Conservation (phyloP, 306 rosid species). For the Malus sylvestris region DNA sequence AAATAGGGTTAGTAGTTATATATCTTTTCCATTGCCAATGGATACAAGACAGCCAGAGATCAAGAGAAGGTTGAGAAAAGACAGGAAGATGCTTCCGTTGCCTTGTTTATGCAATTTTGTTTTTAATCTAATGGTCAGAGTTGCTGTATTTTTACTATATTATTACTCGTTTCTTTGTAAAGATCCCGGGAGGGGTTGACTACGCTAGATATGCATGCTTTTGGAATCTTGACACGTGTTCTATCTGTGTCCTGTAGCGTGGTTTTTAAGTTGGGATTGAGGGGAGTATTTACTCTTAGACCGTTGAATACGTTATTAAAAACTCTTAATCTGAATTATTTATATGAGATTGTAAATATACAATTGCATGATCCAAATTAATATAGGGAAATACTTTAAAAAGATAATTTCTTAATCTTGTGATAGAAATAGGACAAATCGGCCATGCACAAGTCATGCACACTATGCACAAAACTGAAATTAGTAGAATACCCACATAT, state of each 20-base stretch:
- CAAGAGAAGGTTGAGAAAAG: constrained; percentile 2
- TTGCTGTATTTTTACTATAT: background rate
- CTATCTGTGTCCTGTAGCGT: background rate
- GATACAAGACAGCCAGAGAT: constrained; percentile 15
- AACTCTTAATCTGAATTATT: no score
- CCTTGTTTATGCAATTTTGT: background rate
- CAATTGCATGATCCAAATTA: no score
- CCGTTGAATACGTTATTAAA: background rate
- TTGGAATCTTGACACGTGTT: constrained; percentile 47
- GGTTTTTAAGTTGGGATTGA: background rate
- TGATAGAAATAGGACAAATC: no score
- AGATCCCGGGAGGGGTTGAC: constrained; percentile 61
- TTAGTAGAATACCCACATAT: no score
- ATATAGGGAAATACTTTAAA: no score
- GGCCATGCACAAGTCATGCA: no score
- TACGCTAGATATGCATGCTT: constrained; percentile 32
- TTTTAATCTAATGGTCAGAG: background rate
- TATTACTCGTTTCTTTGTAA: background rate
- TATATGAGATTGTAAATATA: background rate
- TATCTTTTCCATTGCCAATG: background rate
- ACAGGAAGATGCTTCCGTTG: constrained; percentile 11
- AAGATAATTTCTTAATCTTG: no score
- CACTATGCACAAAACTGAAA: no score
- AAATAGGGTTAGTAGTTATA: background rate
- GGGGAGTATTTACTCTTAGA: no score